These are phyloP conservation scores for Iris pallida DNA, from an alignment of 116 monocot genomes.

Conservation along the genomic window DNA sequence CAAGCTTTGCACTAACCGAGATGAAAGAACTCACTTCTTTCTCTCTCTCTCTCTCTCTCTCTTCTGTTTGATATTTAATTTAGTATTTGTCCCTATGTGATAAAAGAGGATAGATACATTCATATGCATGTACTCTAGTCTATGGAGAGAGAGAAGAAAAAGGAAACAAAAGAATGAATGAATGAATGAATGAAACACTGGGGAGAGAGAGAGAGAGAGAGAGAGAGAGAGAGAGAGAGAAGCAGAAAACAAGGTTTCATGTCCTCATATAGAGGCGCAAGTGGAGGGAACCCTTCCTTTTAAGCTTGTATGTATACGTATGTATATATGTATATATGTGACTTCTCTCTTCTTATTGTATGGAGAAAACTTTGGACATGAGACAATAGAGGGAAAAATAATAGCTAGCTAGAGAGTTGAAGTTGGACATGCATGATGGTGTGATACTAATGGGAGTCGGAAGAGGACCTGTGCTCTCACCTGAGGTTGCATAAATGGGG, in stretches of 20 bases:
- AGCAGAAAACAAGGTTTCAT: constrained; percentile 79
- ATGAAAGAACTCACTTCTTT: constrained; percentile 14
- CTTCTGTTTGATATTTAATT: not conserved
- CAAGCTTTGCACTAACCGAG: constrained; percentile 41
- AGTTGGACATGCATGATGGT: too few relatives aligned
- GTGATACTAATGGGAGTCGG: not conserved
- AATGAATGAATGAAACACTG: not conserved
- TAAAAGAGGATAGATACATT: constrained; percentile 1
- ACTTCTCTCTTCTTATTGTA: not conserved
- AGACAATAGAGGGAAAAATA: not conserved
- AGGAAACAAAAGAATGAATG: not conserved
- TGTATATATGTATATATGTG: not conserved
- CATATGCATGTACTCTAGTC: not conserved
- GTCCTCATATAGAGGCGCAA: constrained; percentile 55
- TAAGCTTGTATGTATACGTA: not conserved
- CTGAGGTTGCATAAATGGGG: not conserved
- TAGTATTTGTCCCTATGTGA: constrained; percentile 6
- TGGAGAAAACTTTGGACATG: not conserved
- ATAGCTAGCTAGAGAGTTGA: not conserved
- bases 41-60: constrained; percentile 4
- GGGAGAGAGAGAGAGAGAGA: not conserved
- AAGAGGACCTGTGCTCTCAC: not conserved
- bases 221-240: not conserved
- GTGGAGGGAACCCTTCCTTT: constrained; percentile 30
- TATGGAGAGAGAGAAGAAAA: not conserved